These are phyloP conservation scores for Leishmania turanica DNA, from an alignment of 208 protist species.

Conservation along the genomic window DNA sequence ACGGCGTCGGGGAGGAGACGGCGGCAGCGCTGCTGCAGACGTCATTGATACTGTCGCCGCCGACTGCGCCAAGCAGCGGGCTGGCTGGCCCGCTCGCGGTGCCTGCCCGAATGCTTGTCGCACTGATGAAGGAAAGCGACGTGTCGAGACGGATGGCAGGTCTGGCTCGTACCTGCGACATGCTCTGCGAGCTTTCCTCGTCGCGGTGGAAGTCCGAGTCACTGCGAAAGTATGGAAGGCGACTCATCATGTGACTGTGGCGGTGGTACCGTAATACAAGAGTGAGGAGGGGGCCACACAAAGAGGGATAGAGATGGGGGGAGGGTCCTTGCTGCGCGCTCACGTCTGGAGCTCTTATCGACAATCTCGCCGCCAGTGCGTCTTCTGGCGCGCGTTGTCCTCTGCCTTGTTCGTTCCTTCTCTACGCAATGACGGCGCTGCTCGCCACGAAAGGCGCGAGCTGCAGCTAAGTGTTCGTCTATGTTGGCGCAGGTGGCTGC, in stretches of 20 bases:
- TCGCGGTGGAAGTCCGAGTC: constrained; percentile 19
- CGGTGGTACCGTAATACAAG: background rate
- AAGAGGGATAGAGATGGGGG: background rate
- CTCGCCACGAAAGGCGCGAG: background rate
- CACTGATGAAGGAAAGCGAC: constrained; percentile 26
- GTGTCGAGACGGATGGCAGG: constrained; percentile 45
- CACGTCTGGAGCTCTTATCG: background rate
- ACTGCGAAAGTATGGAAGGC: constrained; percentile 13
- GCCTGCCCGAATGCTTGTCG: constrained; percentile 15
- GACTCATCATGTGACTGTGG: constrained; percentile 11
- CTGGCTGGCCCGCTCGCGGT: constrained; percentile 24
- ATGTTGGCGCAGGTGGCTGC: background rate
- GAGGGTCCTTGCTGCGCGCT: background rate
- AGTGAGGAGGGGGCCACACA: background rate
- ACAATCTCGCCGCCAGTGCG: background rate
- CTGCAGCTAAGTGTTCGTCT: background rate
- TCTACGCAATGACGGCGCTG: background rate
- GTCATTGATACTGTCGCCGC: background rate
- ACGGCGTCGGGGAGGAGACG: constrained; percentile 7
- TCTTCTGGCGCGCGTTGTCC: background rate
- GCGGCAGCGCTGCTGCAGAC: background rate
- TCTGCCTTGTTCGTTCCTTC: background rate
- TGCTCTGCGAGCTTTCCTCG: constrained; percentile 38
- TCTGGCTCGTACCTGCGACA: constrained; percentile 38
- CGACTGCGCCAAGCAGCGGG: constrained; percentile 4